These are phyloP conservation scores for Ormosia emarginata DNA, from an alignment of 306 rosid species.

Conservation along the genomic window DNA sequence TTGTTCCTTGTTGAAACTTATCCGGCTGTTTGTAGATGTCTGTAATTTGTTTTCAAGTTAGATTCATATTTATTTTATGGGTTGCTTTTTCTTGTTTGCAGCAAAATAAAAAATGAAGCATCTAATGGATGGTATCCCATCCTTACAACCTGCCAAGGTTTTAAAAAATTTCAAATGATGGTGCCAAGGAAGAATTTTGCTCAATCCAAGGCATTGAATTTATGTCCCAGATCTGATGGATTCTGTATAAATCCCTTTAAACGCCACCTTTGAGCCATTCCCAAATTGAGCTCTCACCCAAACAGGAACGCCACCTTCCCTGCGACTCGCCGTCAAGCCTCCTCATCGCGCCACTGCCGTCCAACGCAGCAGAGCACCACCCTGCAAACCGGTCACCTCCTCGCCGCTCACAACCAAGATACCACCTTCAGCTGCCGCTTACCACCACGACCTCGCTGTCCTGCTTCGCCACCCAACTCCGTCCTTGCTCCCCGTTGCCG, in stretches of 20 bases:
- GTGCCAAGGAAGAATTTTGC: slow-evolving; percentile 38
- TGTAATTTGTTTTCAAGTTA: slow-evolving; percentile 5
- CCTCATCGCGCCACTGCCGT: too few species aligned
- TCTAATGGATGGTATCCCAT: slow-evolving; percentile 32
- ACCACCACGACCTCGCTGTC: too few species aligned
- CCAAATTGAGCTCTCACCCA: too few species aligned
- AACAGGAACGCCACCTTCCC: too few species aligned
- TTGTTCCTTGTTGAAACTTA: neutral
- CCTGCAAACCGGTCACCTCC: too few species aligned
- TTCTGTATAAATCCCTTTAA: neutral
- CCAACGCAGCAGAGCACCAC: too few species aligned
- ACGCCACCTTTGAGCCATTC: too few species aligned
- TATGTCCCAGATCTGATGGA: slow-evolving; percentile 75
- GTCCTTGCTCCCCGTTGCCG: too few species aligned
- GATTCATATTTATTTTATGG: slow-evolving; percentile 10
- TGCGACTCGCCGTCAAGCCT: too few species aligned
- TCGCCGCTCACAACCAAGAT: too few species aligned
- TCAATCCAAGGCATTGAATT: slow-evolving; percentile 47
- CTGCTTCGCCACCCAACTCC: too few species aligned
- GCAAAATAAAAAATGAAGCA: slow-evolving; percentile 66
- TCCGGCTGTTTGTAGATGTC: neutral
- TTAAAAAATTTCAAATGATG: slow-evolving; percentile 47
- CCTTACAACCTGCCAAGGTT: slow-evolving; percentile 47
- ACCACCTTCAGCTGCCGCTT: too few species aligned
- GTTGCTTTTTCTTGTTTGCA: slow-evolving; percentile 31